Evolutionary conservation across 768 basidiomycete genomes (phyloP), one percentile per base, ranked within the genome.

Genomic region (Mycena galericulata): DNA sequence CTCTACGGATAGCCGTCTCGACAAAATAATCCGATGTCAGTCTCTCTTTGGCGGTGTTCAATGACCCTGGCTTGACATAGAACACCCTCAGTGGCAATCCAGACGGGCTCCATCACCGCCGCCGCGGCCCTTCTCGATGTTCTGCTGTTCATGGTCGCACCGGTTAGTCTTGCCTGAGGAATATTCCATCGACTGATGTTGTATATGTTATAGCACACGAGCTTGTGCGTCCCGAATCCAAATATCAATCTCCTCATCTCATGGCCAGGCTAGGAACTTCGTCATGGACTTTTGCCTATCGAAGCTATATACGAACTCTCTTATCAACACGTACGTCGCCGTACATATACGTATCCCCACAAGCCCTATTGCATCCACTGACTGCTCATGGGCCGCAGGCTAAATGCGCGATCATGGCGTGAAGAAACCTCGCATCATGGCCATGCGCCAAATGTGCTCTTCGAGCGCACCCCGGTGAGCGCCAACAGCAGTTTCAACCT

Each of bases 221-320:
- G 14, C 29, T 7, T 36, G 24, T 14, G 27, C 2, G 22, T 14
- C 27, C 27, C 55, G 59, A 24, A 40, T 2, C 34, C 53, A n/a
- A 68, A 36, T 20, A 18, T 34, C 32, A 32, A 10, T 34, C 20
- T 15, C 11, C 20, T 6, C n/a, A 20, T 29, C 7, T 30, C 9
- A n/a, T n/a, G n/a, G n/a, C n/a, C n/a, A n/a, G n/a, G n/a, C n/a
- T 46, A 72, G 71, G 11, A 54, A 71, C 5, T 71, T 71, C 22
- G 50, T 65, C 40, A 68, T 47, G 47, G 72, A 73, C 24, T 72
- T 73, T 24, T 46, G 67, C 6, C 59, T 73, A 1, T 59, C 62
- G 14, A 71, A 71, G 32, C 65, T 71, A 0, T 71, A 73, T 34
- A 61, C 40, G 9, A 71, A 65, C 38, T 53, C 62, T 0, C 22